Evolutionary conservation across 169 alveolate genomes (phyloP).

Genomic region (Plasmodium knowlesi): DNA sequence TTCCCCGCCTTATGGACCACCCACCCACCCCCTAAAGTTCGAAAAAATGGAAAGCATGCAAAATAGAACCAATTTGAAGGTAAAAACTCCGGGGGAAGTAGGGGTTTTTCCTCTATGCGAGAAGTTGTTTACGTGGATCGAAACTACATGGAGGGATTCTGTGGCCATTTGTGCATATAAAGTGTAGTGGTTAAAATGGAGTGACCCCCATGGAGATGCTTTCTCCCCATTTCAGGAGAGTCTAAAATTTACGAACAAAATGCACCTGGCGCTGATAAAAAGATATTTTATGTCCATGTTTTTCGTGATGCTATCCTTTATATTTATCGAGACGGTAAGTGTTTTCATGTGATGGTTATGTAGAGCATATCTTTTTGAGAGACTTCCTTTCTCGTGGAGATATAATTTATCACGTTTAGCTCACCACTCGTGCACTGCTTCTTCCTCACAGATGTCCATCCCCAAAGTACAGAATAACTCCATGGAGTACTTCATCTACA

Average conservation of each 20-base stretch:
- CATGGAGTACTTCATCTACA: conserved; percentile 56
- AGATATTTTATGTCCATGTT: conserved; percentile 62
- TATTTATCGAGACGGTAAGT: conserved; percentile 55
- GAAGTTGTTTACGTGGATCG: not conserved
- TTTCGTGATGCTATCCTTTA: conserved; percentile 46
- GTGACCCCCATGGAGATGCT: not conserved
- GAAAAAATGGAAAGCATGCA: conserved; percentile 70
- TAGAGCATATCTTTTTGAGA: not conserved
- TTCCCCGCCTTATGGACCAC: not conserved
- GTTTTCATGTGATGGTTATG: too few relatives aligned
- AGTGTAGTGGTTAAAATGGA: not conserved
- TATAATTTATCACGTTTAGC: not conserved
- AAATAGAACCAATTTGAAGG: conserved; percentile 29
- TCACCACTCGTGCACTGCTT: not conserved
- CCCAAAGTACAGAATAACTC: conserved; percentile 22
- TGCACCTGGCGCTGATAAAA: conserved; percentile 67
- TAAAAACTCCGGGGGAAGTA: not conserved
- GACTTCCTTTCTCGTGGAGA: not conserved
- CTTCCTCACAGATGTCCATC: conserved; percentile 4
- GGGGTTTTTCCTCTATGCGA: not conserved
- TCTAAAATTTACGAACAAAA: conserved; percentile 60
- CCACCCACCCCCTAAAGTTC: not conserved
- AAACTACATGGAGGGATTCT: not conserved
- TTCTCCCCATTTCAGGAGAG: conserved; percentile 31
- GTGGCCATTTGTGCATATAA: not conserved